Conservation (phyloP, 208 protist species). For the Polymyxa betae region DNA sequence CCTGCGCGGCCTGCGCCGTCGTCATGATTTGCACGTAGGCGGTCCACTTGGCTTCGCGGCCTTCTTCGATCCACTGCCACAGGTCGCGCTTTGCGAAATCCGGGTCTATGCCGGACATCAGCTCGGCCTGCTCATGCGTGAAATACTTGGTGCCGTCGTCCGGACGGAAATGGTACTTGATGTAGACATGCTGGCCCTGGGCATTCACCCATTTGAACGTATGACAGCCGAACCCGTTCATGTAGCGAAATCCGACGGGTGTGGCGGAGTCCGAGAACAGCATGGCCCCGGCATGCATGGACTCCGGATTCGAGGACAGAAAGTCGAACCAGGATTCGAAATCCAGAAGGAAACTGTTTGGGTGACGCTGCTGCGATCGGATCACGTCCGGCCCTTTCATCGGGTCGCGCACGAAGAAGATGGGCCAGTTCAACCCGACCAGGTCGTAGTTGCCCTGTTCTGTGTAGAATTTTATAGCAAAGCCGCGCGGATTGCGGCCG, state of each 20-base stretch:
- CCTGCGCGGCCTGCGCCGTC: background rate
- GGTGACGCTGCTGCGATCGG: background rate
- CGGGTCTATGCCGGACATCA: background rate
- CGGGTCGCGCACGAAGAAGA: background rate
- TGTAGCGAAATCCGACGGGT: background rate
- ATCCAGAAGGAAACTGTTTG: background rate
- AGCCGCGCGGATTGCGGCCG: background rate
- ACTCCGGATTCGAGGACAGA: background rate
- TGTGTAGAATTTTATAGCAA: background rate
- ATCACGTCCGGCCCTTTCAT: background rate
- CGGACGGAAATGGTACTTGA: background rate
- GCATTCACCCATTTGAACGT: slow-evolving; percentile 3
- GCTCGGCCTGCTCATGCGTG: background rate
- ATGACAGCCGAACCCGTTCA: background rate
- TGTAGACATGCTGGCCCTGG: background rate
- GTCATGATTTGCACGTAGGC: background rate
- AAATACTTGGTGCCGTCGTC: background rate
- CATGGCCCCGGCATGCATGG: background rate
- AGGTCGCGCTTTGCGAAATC: background rate
- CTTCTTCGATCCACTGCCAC: background rate
- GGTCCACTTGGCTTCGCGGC: background rate
- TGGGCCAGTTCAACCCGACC: background rate
- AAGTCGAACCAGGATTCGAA: background rate
- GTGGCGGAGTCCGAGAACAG: background rate
- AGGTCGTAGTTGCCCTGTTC: background rate